phyloP scores from a whole-genome alignment of 495 filamentous ascomycete genomes.

The Lepraria neglecta region DNA sequence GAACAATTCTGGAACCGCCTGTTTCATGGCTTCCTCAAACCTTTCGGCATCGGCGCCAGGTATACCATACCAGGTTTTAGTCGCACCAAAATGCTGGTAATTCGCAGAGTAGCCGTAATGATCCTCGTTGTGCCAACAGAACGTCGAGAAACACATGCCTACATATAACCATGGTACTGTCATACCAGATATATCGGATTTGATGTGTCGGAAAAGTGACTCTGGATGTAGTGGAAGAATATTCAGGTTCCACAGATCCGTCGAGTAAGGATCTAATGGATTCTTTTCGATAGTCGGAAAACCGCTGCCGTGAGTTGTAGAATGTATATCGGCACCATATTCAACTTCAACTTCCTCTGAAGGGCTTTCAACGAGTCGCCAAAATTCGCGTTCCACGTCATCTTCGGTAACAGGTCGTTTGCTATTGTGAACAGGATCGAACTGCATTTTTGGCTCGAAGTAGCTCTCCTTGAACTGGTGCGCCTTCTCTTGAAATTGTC shows the following conservation, averaged over 20 bases:
- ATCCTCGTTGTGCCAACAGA: conserved; percentile 99
- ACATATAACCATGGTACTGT: conserved; percentile 99
- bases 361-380: conserved; percentile 84
- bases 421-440: conserved; percentile 75
- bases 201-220: conserved; percentile 93
- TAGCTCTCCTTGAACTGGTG: conserved; percentile 89
- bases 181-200: conserved; percentile 99
- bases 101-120: conserved; percentile 98
- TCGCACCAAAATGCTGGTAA: conserved; percentile 97
- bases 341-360: conserved; percentile 97
- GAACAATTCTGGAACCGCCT: conserved; percentile 92
- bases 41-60: conserved; percentile 87
- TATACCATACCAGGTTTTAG: conserved; percentile 99
- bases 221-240: conserved; percentile 85
- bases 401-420: conserved; percentile 81
- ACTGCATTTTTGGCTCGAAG: conserved; percentile 85
- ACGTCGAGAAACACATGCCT: conserved; percentile 99
- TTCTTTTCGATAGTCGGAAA: conserved; percentile 94
- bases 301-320: conserved; percentile 94
- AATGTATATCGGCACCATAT: conserved; percentile 97
- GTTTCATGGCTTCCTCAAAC: conserved; percentile 90
- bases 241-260: conserved; percentile 94
- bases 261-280: conserved; percentile 75
- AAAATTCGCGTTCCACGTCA: conserved; percentile 95
- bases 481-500: conserved; percentile 94